Evolutionary conservation across 768 basidiomycete species (phyloP), one percentile per base, ranked within the genome.

Genomic region (Agaricus sinodeliciosus): DNA sequence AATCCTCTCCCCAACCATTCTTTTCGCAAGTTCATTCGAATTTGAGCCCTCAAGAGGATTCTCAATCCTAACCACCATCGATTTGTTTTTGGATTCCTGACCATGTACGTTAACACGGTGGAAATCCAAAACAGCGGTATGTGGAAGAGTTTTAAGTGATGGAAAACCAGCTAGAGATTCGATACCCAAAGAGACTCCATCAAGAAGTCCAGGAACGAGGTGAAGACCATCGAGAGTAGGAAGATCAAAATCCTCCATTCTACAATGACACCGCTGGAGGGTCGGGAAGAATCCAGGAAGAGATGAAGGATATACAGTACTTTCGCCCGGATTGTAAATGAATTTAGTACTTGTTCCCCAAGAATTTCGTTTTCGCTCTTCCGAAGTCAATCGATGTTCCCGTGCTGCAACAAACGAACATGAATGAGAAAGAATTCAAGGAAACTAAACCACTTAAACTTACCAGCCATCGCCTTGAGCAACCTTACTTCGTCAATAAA

Each of bases 31-130:
- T 12, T 88, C 87, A 61, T 86, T 81, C 5, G 80, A 69, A 66
- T 84, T 87, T 58, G 72, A 72, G 43, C 68, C 69, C 56, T 92
- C 89, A 64, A 85, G 77, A 0, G 78, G 78, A 62, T 91, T 90
- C 44, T 87, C 72, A 59, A 97, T 82, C 58, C 88, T 82, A 19
- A 98, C 77, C 48, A 98, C 74, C 85, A 99, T 94, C 2, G 91
- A 94, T 68, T 94, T 91, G 71, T 95, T 95, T 35, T 85, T 78
- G 58, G 84, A 90, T 64, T 96, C 94, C 0, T 82, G 72, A 49
- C 91, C 90, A 66, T 98, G 95, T 11, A 98, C 85, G 63, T 94
- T 96, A 60, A 98, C 94, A 18, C 86, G 82, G 62, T 98, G 95
- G 67, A 82, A 78, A 13, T 85, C 93, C 19, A 98, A 74, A 19